Evolutionary conservation across 768 basidiomycete genomes (phyloP).

Genomic region (Sarcomyxa edulis): DNA sequence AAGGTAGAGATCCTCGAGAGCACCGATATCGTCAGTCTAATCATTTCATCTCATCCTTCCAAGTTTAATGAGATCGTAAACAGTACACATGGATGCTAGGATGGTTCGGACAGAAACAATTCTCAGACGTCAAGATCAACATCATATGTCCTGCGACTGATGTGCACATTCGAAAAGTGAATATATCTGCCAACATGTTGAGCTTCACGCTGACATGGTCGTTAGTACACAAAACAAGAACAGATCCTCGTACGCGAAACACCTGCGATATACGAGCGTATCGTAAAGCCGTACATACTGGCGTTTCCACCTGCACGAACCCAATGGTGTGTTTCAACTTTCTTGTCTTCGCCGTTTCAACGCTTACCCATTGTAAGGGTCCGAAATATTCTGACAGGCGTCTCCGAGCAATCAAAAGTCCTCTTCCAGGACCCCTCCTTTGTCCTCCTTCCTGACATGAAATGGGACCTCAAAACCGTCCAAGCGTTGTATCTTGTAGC

Average conservation of each 20-base stretch:
- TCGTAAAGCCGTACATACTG: conserved; percentile 77
- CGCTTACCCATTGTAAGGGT: conserved; percentile 49
- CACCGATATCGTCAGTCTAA: conserved; percentile 61
- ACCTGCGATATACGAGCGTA: conserved; percentile 60
- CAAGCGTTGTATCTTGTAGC: conserved; percentile 82
- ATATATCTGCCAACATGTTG: neutral
- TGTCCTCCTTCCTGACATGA: conserved; percentile 90
- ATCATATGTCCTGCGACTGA: conserved; percentile 88
- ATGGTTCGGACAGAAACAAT: conserved; percentile 47
- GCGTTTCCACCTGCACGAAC: conserved; percentile 73
- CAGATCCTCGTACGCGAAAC: conserved; percentile 78
- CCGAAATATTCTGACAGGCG: conserved; percentile 72
- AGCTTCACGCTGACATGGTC: neutral
- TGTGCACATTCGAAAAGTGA: conserved; percentile 79
- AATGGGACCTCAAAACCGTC: conserved; percentile 85
- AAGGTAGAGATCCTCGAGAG: conserved; percentile 44
- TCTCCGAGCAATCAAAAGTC: conserved; percentile 69
- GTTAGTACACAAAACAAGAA: conserved; percentile 73
- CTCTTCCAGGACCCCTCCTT: conserved; percentile 62
- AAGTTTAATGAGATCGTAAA: too few relatives aligned
- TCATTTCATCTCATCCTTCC: conserved; percentile 1
- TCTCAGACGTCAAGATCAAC: conserved; percentile 72
- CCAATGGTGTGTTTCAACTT: conserved; percentile 53
- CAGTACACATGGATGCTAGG: conserved; percentile 83
- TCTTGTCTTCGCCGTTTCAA: neutral